A percentile compares a stretch with the other conserved stretches of the same genome.
Conservation (phyloP, 176 grass and related monocot genomes). For the Saccharum spontaneum region DNA sequence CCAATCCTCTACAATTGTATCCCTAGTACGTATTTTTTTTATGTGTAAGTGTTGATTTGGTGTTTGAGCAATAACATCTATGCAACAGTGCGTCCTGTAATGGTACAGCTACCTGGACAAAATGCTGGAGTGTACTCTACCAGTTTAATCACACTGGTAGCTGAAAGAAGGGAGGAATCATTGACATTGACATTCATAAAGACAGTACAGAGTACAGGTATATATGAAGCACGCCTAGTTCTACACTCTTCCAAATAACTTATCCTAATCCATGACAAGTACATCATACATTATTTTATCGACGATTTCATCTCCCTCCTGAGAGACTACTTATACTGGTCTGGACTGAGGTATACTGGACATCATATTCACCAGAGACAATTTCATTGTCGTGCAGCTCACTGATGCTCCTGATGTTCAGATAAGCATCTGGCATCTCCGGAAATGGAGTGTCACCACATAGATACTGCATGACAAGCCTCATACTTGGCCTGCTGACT, state of each 20-base stretch:
- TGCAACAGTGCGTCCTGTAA: not conserved
- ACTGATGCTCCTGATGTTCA: not conserved
- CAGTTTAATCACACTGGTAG: not conserved
- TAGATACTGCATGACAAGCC: not conserved
- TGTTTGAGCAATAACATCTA: not conserved
- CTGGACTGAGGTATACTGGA: not conserved
- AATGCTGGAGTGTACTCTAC: not conserved
- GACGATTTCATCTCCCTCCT: not conserved
- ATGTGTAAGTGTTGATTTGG: not conserved
- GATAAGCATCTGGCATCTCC: not conserved
- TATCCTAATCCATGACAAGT: not conserved
- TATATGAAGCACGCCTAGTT: not conserved
- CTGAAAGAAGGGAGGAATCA: not conserved
- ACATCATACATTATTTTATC: not conserved
- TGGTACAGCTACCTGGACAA: too few species aligned
- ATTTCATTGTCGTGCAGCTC: not conserved
- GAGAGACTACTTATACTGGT: slow-evolving; percentile 8
- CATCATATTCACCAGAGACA: not conserved
- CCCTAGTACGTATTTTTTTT: not conserved
- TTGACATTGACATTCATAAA: not conserved
- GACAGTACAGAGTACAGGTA: not conserved
- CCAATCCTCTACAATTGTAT: not conserved
- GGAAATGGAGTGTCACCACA: not conserved
- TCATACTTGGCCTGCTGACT: not conserved
- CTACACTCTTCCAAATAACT: not conserved